A percentile compares a stretch with the other conserved stretches of the same genome.
Evolutionary conservation across 2,329 filamentous ascomycete species (phyloP).

Genomic region (Tolypocladium endophyticum): DNA sequence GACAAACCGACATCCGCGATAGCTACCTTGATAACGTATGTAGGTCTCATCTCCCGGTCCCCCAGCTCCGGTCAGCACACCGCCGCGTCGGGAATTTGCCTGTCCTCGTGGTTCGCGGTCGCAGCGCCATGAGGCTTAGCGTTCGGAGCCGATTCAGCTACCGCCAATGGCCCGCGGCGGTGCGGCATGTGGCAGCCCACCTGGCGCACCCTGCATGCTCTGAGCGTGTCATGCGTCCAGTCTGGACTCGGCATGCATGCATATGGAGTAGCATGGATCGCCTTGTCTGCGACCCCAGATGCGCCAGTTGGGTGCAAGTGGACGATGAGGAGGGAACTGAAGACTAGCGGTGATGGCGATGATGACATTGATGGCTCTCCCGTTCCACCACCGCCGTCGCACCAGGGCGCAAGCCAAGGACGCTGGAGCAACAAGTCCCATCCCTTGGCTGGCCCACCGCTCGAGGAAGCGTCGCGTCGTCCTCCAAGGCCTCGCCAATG

Average conservation of each 20-base stretch:
- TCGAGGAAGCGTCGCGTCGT: background rate
- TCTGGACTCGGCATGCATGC: conserved; percentile 1
- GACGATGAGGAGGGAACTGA: background rate
- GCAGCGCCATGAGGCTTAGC: background rate
- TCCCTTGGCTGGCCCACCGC: background rate
- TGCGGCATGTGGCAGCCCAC: conserved; percentile 6
- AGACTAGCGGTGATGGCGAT: background rate
- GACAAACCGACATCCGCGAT: background rate
- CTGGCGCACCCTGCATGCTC: background rate
- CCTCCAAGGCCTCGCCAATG: background rate
- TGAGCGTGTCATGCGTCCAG: conserved; percentile 10
- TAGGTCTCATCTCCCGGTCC: background rate
- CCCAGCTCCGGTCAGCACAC: background rate
- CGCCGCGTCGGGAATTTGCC: background rate
- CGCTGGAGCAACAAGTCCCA: background rate
- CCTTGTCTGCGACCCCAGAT: background rate
- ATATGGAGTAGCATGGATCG: background rate
- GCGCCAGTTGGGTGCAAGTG: background rate
- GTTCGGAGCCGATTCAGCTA: background rate
- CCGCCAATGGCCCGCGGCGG: conserved; percentile 1
- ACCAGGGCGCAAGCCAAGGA: background rate
- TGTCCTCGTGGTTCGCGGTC: background rate
- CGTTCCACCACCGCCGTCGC: background rate
- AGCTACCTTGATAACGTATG: background rate
- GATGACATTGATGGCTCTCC: background rate